Evolutionary conservation across 768 basidiomycete species (phyloP).

Genomic region (Leccinum aurantiacum): DNA sequence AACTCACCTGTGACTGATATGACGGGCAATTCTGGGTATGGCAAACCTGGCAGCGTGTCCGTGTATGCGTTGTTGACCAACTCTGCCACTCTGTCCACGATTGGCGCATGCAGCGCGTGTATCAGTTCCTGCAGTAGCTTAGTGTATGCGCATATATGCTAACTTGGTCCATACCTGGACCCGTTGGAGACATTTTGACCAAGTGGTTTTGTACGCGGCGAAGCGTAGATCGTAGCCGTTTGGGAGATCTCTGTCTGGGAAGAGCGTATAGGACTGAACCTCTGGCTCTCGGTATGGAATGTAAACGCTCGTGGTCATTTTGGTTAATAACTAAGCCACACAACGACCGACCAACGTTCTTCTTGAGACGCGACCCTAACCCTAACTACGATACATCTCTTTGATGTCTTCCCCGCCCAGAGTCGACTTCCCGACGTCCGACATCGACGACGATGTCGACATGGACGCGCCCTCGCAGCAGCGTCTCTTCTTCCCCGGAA

Average conservation of each 20-base stretch:
- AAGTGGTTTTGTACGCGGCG: constrained; percentile 53
- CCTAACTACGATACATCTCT: neutral
- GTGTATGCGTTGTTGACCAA: constrained; percentile 46
- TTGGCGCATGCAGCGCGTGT: constrained; percentile 46
- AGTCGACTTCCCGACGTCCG: constrained; percentile 65
- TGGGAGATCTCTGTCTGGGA: constrained; percentile 31
- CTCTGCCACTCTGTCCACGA: constrained; percentile 44
- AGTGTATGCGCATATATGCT: constrained; percentile 5
- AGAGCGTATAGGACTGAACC: constrained; percentile 26
- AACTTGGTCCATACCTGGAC: constrained; percentile 46
- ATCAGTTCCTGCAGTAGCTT: constrained; percentile 42
- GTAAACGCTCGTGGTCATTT: constrained; percentile 30
- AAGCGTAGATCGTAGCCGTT: constrained; percentile 43
- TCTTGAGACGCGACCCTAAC: neutral
- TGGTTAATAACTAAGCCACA: neutral
- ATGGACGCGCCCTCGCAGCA: constrained; percentile 41
- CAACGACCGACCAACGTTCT: too few species aligned
- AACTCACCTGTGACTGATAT: constrained; percentile 54
- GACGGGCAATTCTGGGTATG: constrained; percentile 59
- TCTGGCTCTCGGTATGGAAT: constrained; percentile 26
- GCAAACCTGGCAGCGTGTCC: constrained; percentile 51
- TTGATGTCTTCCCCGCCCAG: constrained; percentile 65
- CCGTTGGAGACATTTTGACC: constrained; percentile 57
- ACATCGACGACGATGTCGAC: constrained; percentile 52
- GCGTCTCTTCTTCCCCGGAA: constrained; percentile 34